A percentile compares a stretch with the other conserved stretches of the same genome.
Conservation (phyloP, 345 rosid species). For the Gossypium longicalyx region DNA sequence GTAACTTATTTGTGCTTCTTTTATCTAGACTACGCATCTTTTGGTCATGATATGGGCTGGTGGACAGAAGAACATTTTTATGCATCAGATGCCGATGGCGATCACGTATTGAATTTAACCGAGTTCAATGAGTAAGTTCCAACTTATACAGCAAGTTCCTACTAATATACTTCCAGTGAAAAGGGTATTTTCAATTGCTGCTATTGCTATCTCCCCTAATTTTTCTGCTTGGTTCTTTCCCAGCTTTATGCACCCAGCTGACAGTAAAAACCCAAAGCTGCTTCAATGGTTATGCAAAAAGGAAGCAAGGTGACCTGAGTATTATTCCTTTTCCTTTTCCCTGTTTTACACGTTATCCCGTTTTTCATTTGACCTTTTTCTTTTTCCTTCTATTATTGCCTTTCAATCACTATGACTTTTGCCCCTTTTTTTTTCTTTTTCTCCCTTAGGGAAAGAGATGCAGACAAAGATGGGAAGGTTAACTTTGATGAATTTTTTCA, state of each 20-base stretch:
- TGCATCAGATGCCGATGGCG: constrained; percentile 92
- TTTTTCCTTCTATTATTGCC: neutral
- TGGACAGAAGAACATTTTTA: constrained; percentile 97
- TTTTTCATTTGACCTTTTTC: neutral
- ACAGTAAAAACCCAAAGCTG: constrained; percentile 71
- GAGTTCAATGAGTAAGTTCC: constrained; percentile 91
- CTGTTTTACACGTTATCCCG: neutral
- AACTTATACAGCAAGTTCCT: constrained; percentile 10
- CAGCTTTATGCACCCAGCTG: constrained; percentile 98
- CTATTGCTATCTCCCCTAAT: constrained; percentile 6
- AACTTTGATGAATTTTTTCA: constrained; percentile 80
- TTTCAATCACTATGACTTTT: constrained; percentile 16
- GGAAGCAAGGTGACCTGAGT: constrained; percentile 73
- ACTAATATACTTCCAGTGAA: neutral
- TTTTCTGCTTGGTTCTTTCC: constrained; percentile 17
- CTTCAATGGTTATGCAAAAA: constrained; percentile 85
- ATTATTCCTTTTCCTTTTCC: neutral
- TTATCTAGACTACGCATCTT: constrained; percentile 49
- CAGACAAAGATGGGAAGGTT: constrained; percentile 85
- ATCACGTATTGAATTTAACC: constrained; percentile 74
- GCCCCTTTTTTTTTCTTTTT: constrained; percentile 1
- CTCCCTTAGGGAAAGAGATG: constrained; percentile 77
- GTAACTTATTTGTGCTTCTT: constrained; percentile 17
- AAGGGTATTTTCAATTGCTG: neutral
- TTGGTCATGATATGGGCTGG: constrained; percentile 95